Conservation (phyloP, 2,329 filamentous ascomycete genomes). For the Chaetothyriales sp. region DNA sequence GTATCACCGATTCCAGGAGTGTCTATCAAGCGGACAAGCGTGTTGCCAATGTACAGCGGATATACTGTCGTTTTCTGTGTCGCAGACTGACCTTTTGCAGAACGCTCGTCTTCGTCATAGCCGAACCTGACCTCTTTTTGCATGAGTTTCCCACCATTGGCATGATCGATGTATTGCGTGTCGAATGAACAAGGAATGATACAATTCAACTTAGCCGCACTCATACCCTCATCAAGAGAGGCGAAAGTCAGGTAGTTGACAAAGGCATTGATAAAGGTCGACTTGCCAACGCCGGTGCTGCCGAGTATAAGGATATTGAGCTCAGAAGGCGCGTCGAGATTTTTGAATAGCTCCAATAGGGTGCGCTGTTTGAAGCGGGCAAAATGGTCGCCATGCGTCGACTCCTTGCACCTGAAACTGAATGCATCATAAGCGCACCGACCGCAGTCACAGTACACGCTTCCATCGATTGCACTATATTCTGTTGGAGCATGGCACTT, state of each 20-base stretch:
- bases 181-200: constrained; percentile 31
- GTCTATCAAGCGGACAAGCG: constrained; percentile 28
- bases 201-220: constrained; percentile 20
- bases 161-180: constrained; percentile 22
- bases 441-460: constrained; percentile 29
- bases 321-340: constrained; percentile 20
- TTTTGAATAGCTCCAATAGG: constrained; percentile 14
- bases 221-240: constrained; percentile 28
- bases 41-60: constrained; percentile 19
- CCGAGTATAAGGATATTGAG: constrained; percentile 35
- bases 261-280: constrained; percentile 38
- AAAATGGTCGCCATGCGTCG: constrained; percentile 18
- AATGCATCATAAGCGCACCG: constrained; percentile 18
- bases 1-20: constrained; percentile 33
- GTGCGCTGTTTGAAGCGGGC: constrained; percentile 8
- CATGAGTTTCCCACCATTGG: constrained; percentile 16
- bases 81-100: constrained; percentile 24
- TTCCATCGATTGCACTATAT: constrained; percentile 21
- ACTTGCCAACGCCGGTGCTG: constrained; percentile 38
- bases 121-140: constrained; percentile 23
- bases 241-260: constrained; percentile 31
- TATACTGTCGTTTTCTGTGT: constrained; percentile 27
- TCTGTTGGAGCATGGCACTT: constrained; percentile 19
- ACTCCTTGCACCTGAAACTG: constrained; percentile 23
- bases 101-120: constrained; percentile 21